phyloP scores from a whole-genome alignment of 192 early-diverging fungal species.

The Spinellus fusiger region DNA sequence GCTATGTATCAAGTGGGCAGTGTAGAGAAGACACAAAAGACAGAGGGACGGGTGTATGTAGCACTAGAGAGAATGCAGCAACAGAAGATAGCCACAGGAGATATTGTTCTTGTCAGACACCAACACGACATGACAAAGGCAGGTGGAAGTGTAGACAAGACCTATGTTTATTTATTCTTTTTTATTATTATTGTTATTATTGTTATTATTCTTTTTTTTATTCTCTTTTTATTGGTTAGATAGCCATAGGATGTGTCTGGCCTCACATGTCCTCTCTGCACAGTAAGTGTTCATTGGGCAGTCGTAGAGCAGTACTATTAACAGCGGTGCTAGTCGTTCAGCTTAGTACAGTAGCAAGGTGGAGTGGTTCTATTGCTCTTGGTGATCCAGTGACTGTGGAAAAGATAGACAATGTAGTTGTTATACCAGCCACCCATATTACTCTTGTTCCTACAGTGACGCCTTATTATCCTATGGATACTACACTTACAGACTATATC shows the following conservation, averaged over 20 bases:
- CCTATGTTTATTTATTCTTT: background rate
- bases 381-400: slow-evolving; percentile 33
- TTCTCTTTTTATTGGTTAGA: too few relatives aligned
- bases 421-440: slow-evolving; percentile 37
- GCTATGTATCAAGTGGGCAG: too few relatives aligned
- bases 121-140: background rate
- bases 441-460: slow-evolving; percentile 32
- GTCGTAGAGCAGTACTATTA: too few relatives aligned
- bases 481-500: slow-evolving; percentile 43
- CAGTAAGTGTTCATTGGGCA: too few relatives aligned
- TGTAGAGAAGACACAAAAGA: too few relatives aligned
- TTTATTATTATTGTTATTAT: background rate
- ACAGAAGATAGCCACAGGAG: slow-evolving; percentile 7
- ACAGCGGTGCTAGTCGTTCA: slow-evolving; percentile 52
- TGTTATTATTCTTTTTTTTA: background rate
- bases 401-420: slow-evolving; percentile 5
- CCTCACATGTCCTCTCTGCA: too few relatives aligned
- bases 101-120: slow-evolving; percentile 5
- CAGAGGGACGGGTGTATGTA: slow-evolving; percentile 6
- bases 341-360: slow-evolving; percentile 34
- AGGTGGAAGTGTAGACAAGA: background rate
- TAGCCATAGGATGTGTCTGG: too few relatives aligned
- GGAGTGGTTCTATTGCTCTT: slow-evolving; percentile 42
- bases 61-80: slow-evolving; percentile 6
- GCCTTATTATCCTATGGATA: slow-evolving; percentile 36